Percentiles rank a stretch among this genome's conserved stretches.
Evolutionary conservation across 768 basidiomycete genomes (phyloP).

Genomic region (Boletus speciosus): DNA sequence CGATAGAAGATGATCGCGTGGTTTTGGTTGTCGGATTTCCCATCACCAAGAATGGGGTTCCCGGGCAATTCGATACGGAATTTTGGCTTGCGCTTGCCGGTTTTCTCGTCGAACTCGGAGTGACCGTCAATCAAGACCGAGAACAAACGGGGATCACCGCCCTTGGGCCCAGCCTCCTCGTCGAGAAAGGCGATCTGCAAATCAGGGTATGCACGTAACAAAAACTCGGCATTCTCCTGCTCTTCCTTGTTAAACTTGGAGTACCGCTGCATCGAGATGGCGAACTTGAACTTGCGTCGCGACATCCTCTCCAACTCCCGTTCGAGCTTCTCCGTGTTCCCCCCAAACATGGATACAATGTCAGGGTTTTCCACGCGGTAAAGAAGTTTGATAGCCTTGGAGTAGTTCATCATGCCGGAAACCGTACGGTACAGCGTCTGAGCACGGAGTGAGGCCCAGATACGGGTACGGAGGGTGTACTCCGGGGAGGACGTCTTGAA

Average conservation of each 20-base stretch:
- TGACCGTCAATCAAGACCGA: conserved; percentile 96
- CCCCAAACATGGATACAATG: conserved; percentile 92
- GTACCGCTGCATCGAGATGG: conserved; percentile 98
- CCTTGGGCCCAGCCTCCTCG: conserved; percentile 87
- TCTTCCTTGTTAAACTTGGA: conserved; percentile 99
- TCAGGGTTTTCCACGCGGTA: conserved; percentile 99
- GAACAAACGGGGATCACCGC: conserved; percentile 85
- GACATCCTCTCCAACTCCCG: conserved; percentile 96
- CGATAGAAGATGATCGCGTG: conserved; percentile 99
- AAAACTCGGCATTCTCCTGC: conserved; percentile 96
- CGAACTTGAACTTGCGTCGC: conserved; percentile 96
- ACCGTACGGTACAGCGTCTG: conserved; percentile 98
- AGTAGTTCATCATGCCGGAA: conserved; percentile 99
- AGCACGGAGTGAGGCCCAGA: conserved; percentile 97
- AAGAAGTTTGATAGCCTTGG: conserved; percentile 97
- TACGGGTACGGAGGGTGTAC: conserved; percentile 97
- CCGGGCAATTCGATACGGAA: conserved; percentile 97
- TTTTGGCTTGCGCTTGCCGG: conserved; percentile 90
- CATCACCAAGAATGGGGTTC: conserved; percentile 98
- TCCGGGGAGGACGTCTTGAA: conserved; percentile 99
- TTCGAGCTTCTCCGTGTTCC: conserved; percentile 94
- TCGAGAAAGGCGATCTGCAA: conserved; percentile 97
- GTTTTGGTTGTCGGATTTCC: conserved; percentile 99
- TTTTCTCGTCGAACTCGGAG: conserved; percentile 87
- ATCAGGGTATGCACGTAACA: conserved; percentile 96